These are phyloP conservation scores for Purpureocillium lavendulum DNA, from an alignment of 2,329 filamentous ascomycete species.

Conservation along the genomic window DNA sequence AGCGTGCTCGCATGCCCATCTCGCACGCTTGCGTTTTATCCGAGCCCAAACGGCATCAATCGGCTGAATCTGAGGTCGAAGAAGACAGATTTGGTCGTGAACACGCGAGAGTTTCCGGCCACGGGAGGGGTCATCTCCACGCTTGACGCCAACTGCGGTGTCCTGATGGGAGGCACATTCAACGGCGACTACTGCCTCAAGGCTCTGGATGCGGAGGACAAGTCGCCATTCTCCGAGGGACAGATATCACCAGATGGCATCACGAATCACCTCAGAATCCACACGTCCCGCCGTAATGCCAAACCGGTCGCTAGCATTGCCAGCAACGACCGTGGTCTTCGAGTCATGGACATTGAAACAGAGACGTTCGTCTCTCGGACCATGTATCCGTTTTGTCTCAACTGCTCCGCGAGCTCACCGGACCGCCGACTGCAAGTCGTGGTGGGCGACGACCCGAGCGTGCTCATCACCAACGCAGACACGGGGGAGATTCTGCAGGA, in stretches of 20 bases:
- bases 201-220: constrained; percentile 31
- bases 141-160: constrained; percentile 41
- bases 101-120: constrained; percentile 27
- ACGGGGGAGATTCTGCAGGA: constrained; percentile 48
- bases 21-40: constrained; percentile 48
- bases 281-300: constrained; percentile 42
- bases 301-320: constrained; percentile 50
- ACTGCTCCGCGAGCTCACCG: constrained; percentile 65
- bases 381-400: constrained; percentile 54
- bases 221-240: constrained; percentile 29
- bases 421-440: constrained; percentile 63
- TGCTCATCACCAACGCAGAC: constrained; percentile 62
- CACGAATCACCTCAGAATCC: constrained; percentile 56
- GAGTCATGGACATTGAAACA: constrained; percentile 49
- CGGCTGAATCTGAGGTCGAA: constrained; percentile 44
- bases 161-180: constrained; percentile 53
- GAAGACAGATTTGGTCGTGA: constrained; percentile 34
- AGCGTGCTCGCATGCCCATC: constrained; percentile 52
- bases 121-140: constrained; percentile 38
- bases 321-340: constrained; percentile 53
- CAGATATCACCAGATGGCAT: constrained; percentile 46
- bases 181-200: constrained; percentile 46
- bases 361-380: constrained; percentile 48
- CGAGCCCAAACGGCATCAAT: constrained; percentile 38
- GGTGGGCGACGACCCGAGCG: constrained; percentile 60